Evolutionary conservation across 306 rosid genomes (phyloP), one percentile per base, ranked within the genome.

Genomic region (Potentilla sterilis): DNA sequence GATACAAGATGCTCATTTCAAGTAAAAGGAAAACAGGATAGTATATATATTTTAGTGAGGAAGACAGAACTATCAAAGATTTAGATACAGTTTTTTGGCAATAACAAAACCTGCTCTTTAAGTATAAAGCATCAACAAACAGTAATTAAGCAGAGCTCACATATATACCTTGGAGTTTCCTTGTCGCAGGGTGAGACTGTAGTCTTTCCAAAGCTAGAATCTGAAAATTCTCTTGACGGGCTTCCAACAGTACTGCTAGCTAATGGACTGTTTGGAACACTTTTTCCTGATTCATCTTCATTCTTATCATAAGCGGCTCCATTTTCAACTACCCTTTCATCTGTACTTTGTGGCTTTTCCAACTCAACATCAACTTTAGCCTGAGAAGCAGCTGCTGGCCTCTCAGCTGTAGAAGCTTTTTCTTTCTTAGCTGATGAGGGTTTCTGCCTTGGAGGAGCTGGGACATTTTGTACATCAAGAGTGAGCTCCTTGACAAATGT

Each of bases 401-500:
- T 83, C 78, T 76, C 92, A 75, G 38, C 54, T 67, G 51, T 49
- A 63, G 84, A 58, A 67, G 83, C 63, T 75, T 90, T 78, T 19
- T 72, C 82, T 69, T 81, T 81, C 75, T 77, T 79, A 46, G 49
- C 73, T 37, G 54, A 28, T 1, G 79, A 81, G 66, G 81, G 74
- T 80, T 90, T 96, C 83, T 89, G 90, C 64, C 83, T 92, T 42
- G 92, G 92, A 68, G 96, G 94, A 0, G 88, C 98, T 40, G 86
- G 51, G 78, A 78, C 79, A 84, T 96, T 96, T 80, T 88, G 85
- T 80, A 92, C 96, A 71, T 91, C 92, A 69, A 92, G 90, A 64
- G 97, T 92, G 81, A 92, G 91, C 86, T 96, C 98, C 86, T 90
- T 88, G 77, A 90, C 97, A 13, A 89, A 83, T 74, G 92, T 75